phyloP scores from a whole-genome alignment of 73 alveolate genomes.

The Effrenium voratum region DNA sequence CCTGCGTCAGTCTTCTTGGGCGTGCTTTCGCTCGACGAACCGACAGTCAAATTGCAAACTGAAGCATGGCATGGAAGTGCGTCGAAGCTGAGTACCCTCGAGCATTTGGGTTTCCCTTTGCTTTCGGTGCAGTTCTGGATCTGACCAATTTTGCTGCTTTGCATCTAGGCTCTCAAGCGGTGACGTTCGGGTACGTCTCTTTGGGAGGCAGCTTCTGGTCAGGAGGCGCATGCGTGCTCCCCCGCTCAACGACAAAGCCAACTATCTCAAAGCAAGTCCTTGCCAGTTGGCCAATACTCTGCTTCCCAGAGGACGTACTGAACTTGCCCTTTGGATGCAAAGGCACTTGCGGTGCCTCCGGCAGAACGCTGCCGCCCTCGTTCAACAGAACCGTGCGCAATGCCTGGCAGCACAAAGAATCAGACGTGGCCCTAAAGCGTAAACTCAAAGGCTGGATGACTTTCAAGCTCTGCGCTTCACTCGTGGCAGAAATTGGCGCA shows the following conservation, averaged over 20 bases:
- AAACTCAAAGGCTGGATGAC: not conserved
- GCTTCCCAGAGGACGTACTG: too few relatives aligned
- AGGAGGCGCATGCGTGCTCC: too few relatives aligned
- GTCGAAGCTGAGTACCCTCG: too few relatives aligned
- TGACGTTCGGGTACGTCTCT: conserved; percentile 36
- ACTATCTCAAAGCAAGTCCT: too few relatives aligned
- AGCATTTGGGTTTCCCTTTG: too few relatives aligned
- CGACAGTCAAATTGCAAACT: too few relatives aligned
- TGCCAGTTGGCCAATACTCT: too few relatives aligned
- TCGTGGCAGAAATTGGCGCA: not conserved
- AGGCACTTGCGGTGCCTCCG: conserved; percentile 17
- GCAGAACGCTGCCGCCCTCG: conserved; percentile 29
- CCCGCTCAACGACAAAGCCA: too few relatives aligned
- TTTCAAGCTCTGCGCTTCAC: not conserved
- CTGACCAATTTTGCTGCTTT: too few relatives aligned
- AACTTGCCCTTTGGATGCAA: not conserved
- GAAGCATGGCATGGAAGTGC: too few relatives aligned
- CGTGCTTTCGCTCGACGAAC: not conserved
- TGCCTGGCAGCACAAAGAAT: not conserved
- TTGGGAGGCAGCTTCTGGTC: conserved; percentile 62
- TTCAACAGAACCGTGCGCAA: conserved; percentile 41
- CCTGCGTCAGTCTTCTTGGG: not conserved
- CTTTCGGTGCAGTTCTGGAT: too few relatives aligned
- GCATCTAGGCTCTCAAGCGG: too few relatives aligned
- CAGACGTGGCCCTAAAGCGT: not conserved